Conservation (phyloP, 2,329 filamentous ascomycete species). For the Didymella exigua region DNA sequence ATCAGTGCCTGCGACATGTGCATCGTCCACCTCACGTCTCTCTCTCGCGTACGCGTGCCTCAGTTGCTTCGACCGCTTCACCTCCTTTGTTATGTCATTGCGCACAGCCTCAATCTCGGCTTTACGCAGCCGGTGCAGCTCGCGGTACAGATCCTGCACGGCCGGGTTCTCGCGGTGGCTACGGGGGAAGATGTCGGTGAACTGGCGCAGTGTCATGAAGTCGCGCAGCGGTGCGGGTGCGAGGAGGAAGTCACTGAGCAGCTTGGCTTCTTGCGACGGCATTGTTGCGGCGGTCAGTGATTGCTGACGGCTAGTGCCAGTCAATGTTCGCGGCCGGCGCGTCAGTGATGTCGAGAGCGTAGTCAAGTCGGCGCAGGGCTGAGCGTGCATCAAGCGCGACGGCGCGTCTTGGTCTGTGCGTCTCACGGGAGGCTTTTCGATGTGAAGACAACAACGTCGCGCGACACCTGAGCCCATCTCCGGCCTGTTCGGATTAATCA, state of each 20-base stretch:
- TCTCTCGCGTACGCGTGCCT: conserved; percentile 63
- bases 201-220: conserved; percentile 74
- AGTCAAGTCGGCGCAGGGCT: conserved; percentile 10
- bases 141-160: conserved; percentile 74
- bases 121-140: conserved; percentile 76
- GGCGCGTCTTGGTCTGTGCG: conserved; percentile 29
- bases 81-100: conserved; percentile 68
- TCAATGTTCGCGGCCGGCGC: neutral
- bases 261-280: conserved; percentile 74
- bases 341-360: conserved; percentile 25
- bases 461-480: conserved; percentile 1
- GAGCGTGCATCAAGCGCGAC: conserved; percentile 28
- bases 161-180: conserved; percentile 68
- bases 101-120: conserved; percentile 70
- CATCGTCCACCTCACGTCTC: conserved; percentile 60
- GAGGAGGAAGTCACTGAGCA: conserved; percentile 79
- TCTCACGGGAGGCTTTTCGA: conserved; percentile 12
- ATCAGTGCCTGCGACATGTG: conserved; percentile 57
- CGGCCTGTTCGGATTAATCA: conserved; percentile 11
- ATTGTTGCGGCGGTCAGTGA: conserved; percentile 51
- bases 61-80: conserved; percentile 64
- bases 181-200: conserved; percentile 76
- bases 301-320: neutral
- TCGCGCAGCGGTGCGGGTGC: conserved; percentile 75
- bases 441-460: conserved; percentile 2